Base-by-base conservation (phyloP, 2,329 filamentous ascomycete species). In the Phoma sp. region DNA sequence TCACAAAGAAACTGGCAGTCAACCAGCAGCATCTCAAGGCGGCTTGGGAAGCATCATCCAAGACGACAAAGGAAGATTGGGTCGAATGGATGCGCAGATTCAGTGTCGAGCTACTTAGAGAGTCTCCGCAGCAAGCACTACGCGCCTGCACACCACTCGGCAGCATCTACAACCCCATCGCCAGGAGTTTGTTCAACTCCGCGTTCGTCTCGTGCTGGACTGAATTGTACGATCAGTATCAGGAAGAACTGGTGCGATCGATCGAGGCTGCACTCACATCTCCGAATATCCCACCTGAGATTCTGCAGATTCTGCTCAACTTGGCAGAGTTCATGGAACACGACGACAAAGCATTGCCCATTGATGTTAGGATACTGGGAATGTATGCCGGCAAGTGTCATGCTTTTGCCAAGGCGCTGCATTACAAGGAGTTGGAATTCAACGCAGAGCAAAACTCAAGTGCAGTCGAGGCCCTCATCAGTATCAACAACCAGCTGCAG, bases 281-380 rank as follows among this genome's bases (percentile, higher is more conserved):
- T 3, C 90, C 93, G 46, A 93, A 97, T 65, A 96, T 99, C 11
- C 93, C 95, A 0, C 95, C 96, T 0, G 96, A 99, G 74, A 89
- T 99, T 61, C 81, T 99, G 7, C 93, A 96, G 56, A 89, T 97
- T 42, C 81, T 99, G 23, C 85, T 99, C 42, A 99, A 99, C 69
- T 83, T 99, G 43, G 95, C 95, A 18, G 95, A 99, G 73, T 99
- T 99, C 74, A 99, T 99, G 95, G 95, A 99, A 73, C 95, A 99
- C 69, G 96, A 99, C 66, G 95, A 99, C 74, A 99, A 99, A 75
- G 93, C 96, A 12, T 80, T 99, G 46, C 95, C 95, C 1, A 99
- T 99, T 59, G 96, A 99, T 71, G 97, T 99, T 60, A 84, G 95
- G 42, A 92, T 95, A 9, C 83, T 99, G 10, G 96, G 96, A 26